A percentile compares a stretch with the other conserved stretches of the same genome.
These are phyloP conservation scores for Xylariaceae sp. DNA, from an alignment of 2,329 filamentous ascomycete genomes.

Conservation along the genomic window DNA sequence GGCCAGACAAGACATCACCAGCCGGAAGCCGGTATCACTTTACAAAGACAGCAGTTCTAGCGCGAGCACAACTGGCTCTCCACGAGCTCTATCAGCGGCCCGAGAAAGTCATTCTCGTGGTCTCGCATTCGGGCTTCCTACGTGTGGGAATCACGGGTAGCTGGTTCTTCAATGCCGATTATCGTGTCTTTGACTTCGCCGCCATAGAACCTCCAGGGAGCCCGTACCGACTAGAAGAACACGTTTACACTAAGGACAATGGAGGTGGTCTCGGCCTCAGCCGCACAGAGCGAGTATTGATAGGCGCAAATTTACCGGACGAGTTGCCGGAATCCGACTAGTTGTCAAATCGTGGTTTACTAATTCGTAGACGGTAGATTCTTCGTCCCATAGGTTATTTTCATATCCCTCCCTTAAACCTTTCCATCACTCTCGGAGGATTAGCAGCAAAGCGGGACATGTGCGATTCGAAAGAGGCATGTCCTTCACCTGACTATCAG, in stretches of 20 bases:
- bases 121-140: constrained; percentile 61
- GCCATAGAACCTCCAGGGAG: constrained; percentile 26
- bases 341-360: background rate
- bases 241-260: constrained; percentile 41
- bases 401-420: no score
- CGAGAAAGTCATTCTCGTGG: constrained; percentile 59
- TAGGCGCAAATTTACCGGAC: constrained; percentile 38
- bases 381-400: no score
- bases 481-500: no score
- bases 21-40: constrained; percentile 46
- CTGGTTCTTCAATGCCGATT: constrained; percentile 59
- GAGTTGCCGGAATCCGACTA: constrained; percentile 24
- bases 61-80: constrained; percentile 49
- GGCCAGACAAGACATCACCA: constrained; percentile 56
- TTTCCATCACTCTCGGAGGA: no score
- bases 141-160: constrained; percentile 51
- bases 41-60: constrained; percentile 47
- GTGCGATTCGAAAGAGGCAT: no score
- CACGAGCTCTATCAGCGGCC: constrained; percentile 46
- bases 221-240: constrained; percentile 40
- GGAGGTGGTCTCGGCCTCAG: constrained; percentile 50
- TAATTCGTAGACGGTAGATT: no score
- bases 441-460: no score
- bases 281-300: constrained; percentile 33
- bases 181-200: constrained; percentile 55